Evolutionary conservation across 2,329 filamentous ascomycete species (phyloP).

Genomic region (Chrysoporthe deuterocubensis): DNA sequence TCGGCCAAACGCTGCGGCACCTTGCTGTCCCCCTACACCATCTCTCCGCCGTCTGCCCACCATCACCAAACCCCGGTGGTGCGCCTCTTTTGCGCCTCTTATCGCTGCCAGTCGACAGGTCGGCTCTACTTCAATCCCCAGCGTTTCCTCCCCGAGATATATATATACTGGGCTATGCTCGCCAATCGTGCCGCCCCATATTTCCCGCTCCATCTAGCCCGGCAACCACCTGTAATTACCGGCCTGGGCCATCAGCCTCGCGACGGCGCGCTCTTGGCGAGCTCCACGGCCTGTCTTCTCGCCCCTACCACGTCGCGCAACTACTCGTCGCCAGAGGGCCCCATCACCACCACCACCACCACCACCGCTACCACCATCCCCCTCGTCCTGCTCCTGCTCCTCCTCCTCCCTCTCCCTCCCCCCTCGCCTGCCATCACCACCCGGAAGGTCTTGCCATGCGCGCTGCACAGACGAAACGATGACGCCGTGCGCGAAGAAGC

Average conservation of each 20-base stretch:
- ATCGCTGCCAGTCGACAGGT: slow-evolving; percentile 21
- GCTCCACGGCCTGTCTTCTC: slow-evolving; percentile 1
- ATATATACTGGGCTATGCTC: slow-evolving; percentile 1
- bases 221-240: slow-evolving; percentile 17
- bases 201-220: slow-evolving; percentile 9
- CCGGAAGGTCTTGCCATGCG: slow-evolving; percentile 22
- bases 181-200: slow-evolving; percentile 17
- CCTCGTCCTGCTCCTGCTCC: background rate
- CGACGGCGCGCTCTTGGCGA: background rate
- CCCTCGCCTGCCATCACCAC: background rate
- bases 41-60: slow-evolving; percentile 21
- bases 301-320: background rate
- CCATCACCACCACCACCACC: background rate
- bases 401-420: background rate
- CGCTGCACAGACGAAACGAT: slow-evolving; percentile 27
- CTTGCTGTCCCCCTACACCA: slow-evolving; percentile 5
- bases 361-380: background rate
- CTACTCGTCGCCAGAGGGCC: background rate
- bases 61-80: slow-evolving; percentile 8
- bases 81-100: slow-evolving; percentile 21
- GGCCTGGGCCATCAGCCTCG: slow-evolving; percentile 15
- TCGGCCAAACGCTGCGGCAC: background rate
- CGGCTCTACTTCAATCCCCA: background rate
- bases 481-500: slow-evolving; percentile 25
- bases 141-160: slow-evolving; percentile 10